These are phyloP conservation scores for Ajuga reptans DNA, from an alignment of 305 asterid species.

Conservation along the genomic window DNA sequence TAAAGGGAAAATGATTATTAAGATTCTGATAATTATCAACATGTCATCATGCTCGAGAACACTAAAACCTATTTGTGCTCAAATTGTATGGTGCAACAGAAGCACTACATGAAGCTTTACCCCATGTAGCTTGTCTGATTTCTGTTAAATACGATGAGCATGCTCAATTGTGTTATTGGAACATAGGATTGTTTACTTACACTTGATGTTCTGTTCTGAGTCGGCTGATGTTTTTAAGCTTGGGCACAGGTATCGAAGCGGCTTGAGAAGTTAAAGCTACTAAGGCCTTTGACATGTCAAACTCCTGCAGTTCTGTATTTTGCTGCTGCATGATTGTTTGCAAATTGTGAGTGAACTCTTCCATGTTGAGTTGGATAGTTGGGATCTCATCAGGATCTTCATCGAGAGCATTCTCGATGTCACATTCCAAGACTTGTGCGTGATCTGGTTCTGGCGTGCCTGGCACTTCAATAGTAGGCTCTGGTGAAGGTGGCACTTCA, in stretches of 20 bases:
- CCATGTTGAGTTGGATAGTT: conserved; percentile 71
- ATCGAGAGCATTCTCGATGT: conserved; percentile 49
- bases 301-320: conserved; percentile 51
- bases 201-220: conserved; percentile 98
- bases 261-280: conserved; percentile 81
- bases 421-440: conserved; percentile 36
- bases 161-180: conserved; percentile 8
- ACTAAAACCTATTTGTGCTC: neutral
- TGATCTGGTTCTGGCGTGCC: conserved; percentile 55
- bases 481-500: conserved; percentile 80
- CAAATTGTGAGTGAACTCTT: conserved; percentile 72
- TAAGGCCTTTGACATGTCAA: conserved; percentile 77
- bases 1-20: conserved; percentile 26
- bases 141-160: neutral
- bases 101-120: neutral
- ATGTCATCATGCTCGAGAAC: conserved; percentile 13
- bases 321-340: conserved; percentile 56
- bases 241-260: conserved; percentile 88
- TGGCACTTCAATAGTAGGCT: conserved; percentile 61
- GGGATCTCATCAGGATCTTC: conserved; percentile 91
- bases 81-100: neutral
- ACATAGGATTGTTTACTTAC: conserved; percentile 48
- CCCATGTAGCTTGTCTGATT: neutral
- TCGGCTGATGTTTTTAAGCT: conserved; percentile 78
- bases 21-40: conserved; percentile 13